These are phyloP conservation scores for Wallacemonas sp. DNA, from an alignment of 208 protist genomes.

Conservation along the genomic window DNA sequence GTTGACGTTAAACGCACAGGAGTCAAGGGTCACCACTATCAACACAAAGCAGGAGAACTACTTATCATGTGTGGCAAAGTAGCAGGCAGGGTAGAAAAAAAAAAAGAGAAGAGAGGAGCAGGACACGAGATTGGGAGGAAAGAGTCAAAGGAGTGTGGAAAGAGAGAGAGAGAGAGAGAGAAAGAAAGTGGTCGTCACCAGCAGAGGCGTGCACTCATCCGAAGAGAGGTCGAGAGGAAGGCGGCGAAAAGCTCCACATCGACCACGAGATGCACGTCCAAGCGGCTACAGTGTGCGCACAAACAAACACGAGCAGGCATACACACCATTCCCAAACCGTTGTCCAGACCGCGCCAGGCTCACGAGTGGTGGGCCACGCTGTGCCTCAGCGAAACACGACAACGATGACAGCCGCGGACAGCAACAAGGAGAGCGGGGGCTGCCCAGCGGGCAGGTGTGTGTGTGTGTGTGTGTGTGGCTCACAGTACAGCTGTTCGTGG, in stretches of 20 bases:
- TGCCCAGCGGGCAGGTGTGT: too few relatives aligned
- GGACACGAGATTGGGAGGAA: background rate
- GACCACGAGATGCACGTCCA: background rate
- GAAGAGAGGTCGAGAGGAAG: background rate
- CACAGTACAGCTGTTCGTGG: background rate
- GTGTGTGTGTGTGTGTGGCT: background rate
- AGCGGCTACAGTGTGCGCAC: background rate
- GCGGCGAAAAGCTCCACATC: background rate
- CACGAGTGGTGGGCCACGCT: too few relatives aligned
- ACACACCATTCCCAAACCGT: too few relatives aligned
- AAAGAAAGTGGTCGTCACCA: conserved; percentile 16
- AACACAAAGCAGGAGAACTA: background rate
- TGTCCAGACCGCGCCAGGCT: too few relatives aligned
- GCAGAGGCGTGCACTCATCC: background rate
- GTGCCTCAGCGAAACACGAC: too few relatives aligned
- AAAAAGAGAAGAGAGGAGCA: conserved; percentile 11
- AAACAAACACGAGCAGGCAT: too few relatives aligned
- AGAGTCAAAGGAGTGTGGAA: background rate
- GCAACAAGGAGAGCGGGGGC: too few relatives aligned
- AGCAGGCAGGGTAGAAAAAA: conserved; percentile 2
- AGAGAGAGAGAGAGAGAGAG: conserved; percentile 21
- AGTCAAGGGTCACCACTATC: background rate
- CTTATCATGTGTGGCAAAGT: background rate
- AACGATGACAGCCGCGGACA: too few relatives aligned
- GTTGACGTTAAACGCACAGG: background rate